Percentiles rank a stretch among this genome's conserved stretches.
Conservation (phyloP, 1,284 basidiomycete genomes). For the Sparassis latifolia region DNA sequence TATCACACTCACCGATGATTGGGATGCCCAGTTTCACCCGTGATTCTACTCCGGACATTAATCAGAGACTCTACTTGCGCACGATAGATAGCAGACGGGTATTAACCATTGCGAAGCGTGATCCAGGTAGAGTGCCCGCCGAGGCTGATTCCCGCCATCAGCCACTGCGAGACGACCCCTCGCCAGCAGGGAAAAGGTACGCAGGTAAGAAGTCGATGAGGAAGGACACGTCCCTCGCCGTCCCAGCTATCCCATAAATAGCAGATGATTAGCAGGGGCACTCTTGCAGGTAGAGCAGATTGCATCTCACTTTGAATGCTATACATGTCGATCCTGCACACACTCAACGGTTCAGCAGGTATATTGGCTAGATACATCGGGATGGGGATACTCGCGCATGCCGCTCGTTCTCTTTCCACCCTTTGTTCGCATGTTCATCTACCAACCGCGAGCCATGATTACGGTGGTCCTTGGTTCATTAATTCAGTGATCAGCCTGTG, state of each 20-base stretch:
- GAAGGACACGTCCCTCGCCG: constrained; percentile 71
- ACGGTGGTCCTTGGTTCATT: constrained; percentile 56
- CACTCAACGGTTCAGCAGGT: constrained; percentile 3
- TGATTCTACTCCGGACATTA: neutral
- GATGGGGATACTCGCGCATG: constrained; percentile 50
- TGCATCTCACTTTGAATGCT: constrained; percentile 50
- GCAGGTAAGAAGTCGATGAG: constrained; percentile 77
- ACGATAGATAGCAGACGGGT: constrained; percentile 50
- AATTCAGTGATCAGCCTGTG: neutral
- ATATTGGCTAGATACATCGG: neutral
- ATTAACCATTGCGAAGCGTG: constrained; percentile 51
- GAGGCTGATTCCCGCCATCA: constrained; percentile 64
- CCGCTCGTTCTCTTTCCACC: constrained; percentile 55
- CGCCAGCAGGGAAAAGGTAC: constrained; percentile 70
- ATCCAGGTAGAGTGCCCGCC: constrained; percentile 81
- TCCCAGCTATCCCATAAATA: constrained; percentile 44
- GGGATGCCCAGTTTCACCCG: neutral
- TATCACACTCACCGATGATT: neutral
- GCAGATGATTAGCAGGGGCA: neutral
- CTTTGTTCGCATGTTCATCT: constrained; percentile 45
- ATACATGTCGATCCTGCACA: constrained; percentile 69
- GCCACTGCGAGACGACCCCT: constrained; percentile 64
- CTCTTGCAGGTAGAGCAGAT: neutral
- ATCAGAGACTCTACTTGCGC: constrained; percentile 29
- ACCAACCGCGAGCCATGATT: constrained; percentile 66